Percentiles rank a stretch among this genome's conserved stretches.
Evolutionary conservation across 257 asterid genomes (phyloP).

Genomic region (Solanum okadae): DNA sequence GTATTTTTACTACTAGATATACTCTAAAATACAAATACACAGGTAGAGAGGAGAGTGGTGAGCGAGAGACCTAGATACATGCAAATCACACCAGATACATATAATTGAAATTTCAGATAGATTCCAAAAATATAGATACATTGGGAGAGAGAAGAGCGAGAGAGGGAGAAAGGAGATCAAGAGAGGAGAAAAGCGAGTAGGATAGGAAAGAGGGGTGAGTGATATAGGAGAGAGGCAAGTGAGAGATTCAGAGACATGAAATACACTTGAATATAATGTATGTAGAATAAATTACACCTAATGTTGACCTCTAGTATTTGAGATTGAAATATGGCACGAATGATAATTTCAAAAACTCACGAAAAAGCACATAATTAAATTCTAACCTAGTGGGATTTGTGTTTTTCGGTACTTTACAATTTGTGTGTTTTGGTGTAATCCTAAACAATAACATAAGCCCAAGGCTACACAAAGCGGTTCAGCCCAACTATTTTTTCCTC

Average conservation of each 20-base stretch:
- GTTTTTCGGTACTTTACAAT: not conserved
- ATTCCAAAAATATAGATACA: no score
- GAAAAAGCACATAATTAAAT: no score
- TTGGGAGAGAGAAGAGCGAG: not conserved
- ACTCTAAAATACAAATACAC: no score
- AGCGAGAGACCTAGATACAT: not conserved
- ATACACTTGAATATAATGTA: no score
- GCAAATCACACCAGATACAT: no score
- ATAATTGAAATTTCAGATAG: fast-evolving
- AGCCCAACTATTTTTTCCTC: not conserved
- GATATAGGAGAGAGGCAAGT: no score
- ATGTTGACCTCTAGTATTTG: no score
- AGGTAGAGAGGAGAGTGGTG: not conserved
- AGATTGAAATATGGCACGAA: not conserved
- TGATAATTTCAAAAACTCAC: not conserved
- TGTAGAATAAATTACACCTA: no score
- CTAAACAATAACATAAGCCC: not conserved
- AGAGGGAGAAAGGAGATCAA: no score
- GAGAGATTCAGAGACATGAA: no score
- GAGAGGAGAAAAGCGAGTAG: not conserved
- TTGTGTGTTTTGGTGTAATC: not conserved
- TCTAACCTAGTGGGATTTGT: not conserved
- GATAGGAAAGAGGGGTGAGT: not conserved
- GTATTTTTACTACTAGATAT: no score
- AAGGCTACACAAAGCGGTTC: not conserved